These are phyloP conservation scores for Chamaenerion angustifolium DNA, from an alignment of 345 rosid species.

Conservation along the genomic window DNA sequence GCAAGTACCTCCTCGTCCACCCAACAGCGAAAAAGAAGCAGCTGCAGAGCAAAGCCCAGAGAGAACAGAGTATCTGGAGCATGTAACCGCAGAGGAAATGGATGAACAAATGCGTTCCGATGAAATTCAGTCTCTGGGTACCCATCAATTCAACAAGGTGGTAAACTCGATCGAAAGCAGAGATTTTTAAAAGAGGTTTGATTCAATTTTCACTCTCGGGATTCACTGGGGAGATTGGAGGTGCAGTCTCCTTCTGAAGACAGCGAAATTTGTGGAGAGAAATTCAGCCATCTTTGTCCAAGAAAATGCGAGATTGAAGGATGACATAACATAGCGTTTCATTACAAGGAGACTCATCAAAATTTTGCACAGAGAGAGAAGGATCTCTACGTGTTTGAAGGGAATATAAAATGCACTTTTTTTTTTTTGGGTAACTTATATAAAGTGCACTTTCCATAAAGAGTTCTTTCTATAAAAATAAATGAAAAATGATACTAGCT, in stretches of 20 bases:
- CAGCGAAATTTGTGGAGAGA: conserved; percentile 20
- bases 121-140: conserved; percentile 12
- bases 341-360: conserved; percentile 9
- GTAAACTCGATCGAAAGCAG: conserved; percentile 6
- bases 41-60: conserved; percentile 39
- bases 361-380: background rate
- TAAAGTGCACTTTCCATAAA: no score
- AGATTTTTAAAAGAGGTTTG: background rate
- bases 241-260: conserved; percentile 30
- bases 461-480: no score
- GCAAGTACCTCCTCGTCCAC: conserved; percentile 14
- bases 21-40: conserved; percentile 22
- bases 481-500: no score
- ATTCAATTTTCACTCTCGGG: background rate
- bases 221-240: conserved; percentile 1
- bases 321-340: background rate
- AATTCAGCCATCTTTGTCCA: conserved; percentile 9
- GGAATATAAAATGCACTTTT: no score
- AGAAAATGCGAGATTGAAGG: conserved; percentile 13
- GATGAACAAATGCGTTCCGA: conserved; percentile 19
- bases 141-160: conserved; percentile 20
- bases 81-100: conserved; percentile 22
- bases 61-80: conserved; percentile 19
- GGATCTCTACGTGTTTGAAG: conserved; percentile 15
- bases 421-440: no score